A percentile compares a stretch with the other conserved stretches of the same genome.
These are phyloP conservation scores for Sabuloglossum arenarium DNA, from an alignment of 495 filamentous ascomycete species.

Conservation along the genomic window DNA sequence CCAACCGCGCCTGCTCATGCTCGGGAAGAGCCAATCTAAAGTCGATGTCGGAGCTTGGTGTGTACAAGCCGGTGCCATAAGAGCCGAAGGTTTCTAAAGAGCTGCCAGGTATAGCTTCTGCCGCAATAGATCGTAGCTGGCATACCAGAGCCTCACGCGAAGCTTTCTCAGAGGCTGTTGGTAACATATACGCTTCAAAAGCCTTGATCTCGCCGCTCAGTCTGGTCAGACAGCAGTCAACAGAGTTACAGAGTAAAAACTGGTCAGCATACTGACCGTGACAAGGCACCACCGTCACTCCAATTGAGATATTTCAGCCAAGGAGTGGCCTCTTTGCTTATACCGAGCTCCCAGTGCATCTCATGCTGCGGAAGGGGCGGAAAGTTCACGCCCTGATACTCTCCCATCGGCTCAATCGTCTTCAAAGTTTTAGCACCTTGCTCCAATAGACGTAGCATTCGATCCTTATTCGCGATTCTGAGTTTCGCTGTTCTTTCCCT, in stretches of 20 bases:
- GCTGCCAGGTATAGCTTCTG: slow-evolving; percentile 8
- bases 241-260: background rate
- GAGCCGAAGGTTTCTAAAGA: slow-evolving; percentile 29
- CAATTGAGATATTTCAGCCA: background rate
- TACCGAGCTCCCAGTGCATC: background rate
- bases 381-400: background rate
- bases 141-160: slow-evolving; percentile 8
- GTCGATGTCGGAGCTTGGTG: slow-evolving; percentile 30
- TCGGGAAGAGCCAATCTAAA: slow-evolving; percentile 18
- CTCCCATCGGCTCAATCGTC: background rate
- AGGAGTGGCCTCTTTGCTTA: background rate
- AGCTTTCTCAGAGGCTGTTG: slow-evolving; percentile 17
- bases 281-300: slow-evolving; percentile 2
- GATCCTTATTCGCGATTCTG: background rate
- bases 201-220: slow-evolving; percentile 27
- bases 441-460: background rate
- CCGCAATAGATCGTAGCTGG: slow-evolving; percentile 12
- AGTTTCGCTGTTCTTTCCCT: background rate
- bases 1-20: slow-evolving; percentile 6
- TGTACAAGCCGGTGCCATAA: slow-evolving; percentile 27
- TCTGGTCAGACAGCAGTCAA: slow-evolving; percentile 4
- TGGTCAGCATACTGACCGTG: background rate
- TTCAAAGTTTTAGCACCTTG: background rate
- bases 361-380: background rate
- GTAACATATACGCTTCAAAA: slow-evolving; percentile 23